Evolutionary conservation across 2,329 filamentous ascomycete genomes (phyloP).

Genomic region (Shiraia sp.): DNA sequence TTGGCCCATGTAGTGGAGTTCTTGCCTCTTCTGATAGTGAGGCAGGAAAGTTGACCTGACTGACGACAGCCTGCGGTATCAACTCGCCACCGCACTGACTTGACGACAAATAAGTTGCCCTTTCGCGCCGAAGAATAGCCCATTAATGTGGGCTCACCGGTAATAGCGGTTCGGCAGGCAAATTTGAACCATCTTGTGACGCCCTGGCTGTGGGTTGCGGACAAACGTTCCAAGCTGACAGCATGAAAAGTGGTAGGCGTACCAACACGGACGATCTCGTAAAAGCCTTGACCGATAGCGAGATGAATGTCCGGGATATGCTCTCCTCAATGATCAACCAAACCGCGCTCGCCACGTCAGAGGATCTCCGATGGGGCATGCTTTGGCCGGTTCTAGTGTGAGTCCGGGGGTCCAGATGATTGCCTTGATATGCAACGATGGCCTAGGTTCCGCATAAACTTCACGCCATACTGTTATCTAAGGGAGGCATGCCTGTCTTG

Average conservation of each 20-base stretch:
- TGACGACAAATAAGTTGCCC: conserved; percentile 21
- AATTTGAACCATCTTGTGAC: conserved; percentile 40
- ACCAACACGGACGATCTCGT: conserved; percentile 35
- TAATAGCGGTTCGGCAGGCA: conserved; percentile 33
- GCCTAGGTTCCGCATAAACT: conserved; percentile 49
- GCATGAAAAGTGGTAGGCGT: conserved; percentile 29
- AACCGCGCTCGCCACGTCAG: conserved; percentile 56
- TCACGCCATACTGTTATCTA: conserved; percentile 49
- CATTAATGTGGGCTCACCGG: conserved; percentile 40
- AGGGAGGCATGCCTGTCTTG: conserved; percentile 46
- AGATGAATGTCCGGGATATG: conserved; percentile 45
- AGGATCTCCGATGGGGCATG: conserved; percentile 55
- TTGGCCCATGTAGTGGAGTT: conserved; percentile 35
- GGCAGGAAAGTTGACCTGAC: conserved; percentile 33
- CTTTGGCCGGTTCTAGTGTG: conserved; percentile 53
- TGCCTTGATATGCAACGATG: conserved; percentile 50
- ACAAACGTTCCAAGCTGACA: conserved; percentile 36
- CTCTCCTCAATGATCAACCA: conserved; percentile 47
- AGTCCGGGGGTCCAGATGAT: conserved; percentile 46
- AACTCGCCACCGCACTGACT: conserved; percentile 39
- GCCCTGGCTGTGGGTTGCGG: conserved; percentile 31
- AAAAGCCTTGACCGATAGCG: conserved; percentile 44
- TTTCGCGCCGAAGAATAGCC: conserved; percentile 24
- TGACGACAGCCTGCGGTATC: conserved; percentile 33
- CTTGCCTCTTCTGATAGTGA: conserved; percentile 30